phyloP scores from a whole-genome alignment of 139 green algal species.

The Coccomyxa sp. region DNA sequence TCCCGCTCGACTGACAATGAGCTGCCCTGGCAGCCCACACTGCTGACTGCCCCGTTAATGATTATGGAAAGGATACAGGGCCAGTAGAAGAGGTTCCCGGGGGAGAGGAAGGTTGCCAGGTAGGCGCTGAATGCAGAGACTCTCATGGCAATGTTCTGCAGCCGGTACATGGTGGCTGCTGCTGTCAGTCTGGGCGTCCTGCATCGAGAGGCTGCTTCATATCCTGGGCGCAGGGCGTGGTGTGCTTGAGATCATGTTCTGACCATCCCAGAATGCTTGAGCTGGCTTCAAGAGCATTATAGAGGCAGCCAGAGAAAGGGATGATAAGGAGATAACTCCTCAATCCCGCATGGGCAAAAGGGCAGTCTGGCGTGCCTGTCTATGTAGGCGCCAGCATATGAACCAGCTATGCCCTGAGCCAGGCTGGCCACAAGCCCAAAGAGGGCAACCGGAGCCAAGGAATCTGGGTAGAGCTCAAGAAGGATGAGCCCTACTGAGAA shows the following conservation, averaged over 20 bases:
- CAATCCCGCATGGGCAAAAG: too few species aligned
- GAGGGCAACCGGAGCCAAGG: conserved; percentile 6
- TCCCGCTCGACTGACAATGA: conserved; percentile 62
- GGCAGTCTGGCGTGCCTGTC: conserved; percentile 6
- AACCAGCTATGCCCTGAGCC: conserved; percentile 1
- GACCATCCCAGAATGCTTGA: too few species aligned
- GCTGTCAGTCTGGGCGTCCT: conserved; percentile 29
- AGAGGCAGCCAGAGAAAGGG: not conserved
- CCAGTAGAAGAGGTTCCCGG: conserved; percentile 33
- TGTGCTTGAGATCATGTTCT: too few species aligned
- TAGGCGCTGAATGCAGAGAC: conserved; percentile 37
- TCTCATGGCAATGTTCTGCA: conserved; percentile 62
- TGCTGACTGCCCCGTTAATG: conserved; percentile 37
- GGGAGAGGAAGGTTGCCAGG: conserved; percentile 7
- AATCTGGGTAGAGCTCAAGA: conserved; percentile 11
- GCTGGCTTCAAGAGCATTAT: too few species aligned
- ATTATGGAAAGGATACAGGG: conserved; percentile 29
- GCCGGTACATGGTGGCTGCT: conserved; percentile 35
- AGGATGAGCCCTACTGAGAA: conserved; percentile 13
- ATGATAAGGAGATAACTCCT: too few species aligned
- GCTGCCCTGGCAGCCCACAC: conserved; percentile 49
- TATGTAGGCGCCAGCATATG: conserved; percentile 5
- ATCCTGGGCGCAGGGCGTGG: too few species aligned
- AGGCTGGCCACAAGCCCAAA: conserved; percentile 7
- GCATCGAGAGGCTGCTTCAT: too few species aligned